A percentile compares a stretch with the other conserved stretches of the same genome.
Evolutionary conservation across 2,329 filamentous ascomycete genomes (phyloP).

Genomic region (Monilinia laxa): DNA sequence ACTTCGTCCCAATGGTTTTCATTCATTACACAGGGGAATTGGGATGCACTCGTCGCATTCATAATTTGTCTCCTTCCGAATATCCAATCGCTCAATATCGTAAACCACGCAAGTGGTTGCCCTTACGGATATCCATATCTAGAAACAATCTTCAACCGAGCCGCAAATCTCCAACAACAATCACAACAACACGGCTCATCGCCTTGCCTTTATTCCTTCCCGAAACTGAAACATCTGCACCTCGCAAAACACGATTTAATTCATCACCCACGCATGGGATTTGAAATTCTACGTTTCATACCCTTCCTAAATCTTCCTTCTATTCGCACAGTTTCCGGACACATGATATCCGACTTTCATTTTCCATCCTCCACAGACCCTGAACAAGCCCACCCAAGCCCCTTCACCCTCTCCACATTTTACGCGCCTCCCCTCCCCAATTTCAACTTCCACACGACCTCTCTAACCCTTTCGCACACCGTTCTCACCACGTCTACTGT

Average conservation of each 20-base stretch:
- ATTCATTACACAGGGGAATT: conserved; percentile 12
- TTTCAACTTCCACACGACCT: conserved; percentile 14
- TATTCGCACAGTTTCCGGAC: conserved; percentile 2
- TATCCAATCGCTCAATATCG: conserved; percentile 18
- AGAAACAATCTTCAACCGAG: conserved; percentile 19
- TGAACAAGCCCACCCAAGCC: not conserved
- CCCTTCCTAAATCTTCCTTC: conserved; percentile 17
- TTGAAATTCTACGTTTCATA: conserved; percentile 14
- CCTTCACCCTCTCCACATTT: conserved; percentile 11
- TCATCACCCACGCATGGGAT: conserved; percentile 17
- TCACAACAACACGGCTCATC: too few relatives aligned
- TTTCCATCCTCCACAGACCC: not conserved
- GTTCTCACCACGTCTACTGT: not conserved
- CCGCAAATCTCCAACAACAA: conserved; percentile 13
- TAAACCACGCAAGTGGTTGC: conserved; percentile 21
- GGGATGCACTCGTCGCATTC: conserved; percentile 20
- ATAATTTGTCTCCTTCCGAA: conserved; percentile 24
- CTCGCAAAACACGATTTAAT: conserved; percentile 17
- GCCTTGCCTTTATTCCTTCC: conserved; percentile 1
- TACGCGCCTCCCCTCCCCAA: conserved; percentile 3
- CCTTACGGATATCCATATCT: conserved; percentile 23
- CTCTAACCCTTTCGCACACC: conserved; percentile 10
- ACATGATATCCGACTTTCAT: conserved; percentile 21
- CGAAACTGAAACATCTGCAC: not conserved
- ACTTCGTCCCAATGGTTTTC: conserved; percentile 4